Conservation (phyloP, 805 yeast genomes). For the Ogataea paradorogensis region DNA sequence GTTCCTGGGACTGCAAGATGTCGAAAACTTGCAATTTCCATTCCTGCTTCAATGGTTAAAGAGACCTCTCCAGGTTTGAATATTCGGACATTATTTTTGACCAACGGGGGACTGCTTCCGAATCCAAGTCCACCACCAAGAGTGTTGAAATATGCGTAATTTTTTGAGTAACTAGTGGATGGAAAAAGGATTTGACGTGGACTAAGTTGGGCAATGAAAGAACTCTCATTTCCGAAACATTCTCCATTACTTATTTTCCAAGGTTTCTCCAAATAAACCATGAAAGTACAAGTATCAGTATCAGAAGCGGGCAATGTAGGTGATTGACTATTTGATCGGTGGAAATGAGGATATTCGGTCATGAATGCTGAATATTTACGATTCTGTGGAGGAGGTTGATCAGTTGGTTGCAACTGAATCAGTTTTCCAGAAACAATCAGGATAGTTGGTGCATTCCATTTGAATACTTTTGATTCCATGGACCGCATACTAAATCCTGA, state of each 20-base stretch:
- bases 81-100: conserved; percentile 41
- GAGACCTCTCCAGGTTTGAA: conserved; percentile 76
- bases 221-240: conserved; percentile 61
- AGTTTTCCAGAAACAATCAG: conserved; percentile 65
- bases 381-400: conserved; percentile 33
- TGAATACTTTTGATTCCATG: conserved; percentile 75
- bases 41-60: conserved; percentile 67
- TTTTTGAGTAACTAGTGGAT: conserved; percentile 18
- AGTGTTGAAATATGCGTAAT: conserved; percentile 62
- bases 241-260: conserved; percentile 76
- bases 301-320: conserved; percentile 25
- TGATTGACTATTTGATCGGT: conserved; percentile 19
- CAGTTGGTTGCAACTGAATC: conserved; percentile 26
- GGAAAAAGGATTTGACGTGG: conserved; percentile 62
- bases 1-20: conserved; percentile 59
- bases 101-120: conserved; percentile 66
- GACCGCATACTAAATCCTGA: conserved; percentile 88
- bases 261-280: conserved; percentile 62
- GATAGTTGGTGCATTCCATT: conserved; percentile 88
- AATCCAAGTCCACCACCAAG: conserved; percentile 80
- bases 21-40: conserved; percentile 81
- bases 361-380: conserved; percentile 52
- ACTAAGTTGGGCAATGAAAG: conserved; percentile 60
- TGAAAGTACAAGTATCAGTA: conserved; percentile 46
- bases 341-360: conserved; percentile 44